Evolutionary conservation across 768 basidiomycete genomes (phyloP).

Genomic region (Flagelloscypha sp.): DNA sequence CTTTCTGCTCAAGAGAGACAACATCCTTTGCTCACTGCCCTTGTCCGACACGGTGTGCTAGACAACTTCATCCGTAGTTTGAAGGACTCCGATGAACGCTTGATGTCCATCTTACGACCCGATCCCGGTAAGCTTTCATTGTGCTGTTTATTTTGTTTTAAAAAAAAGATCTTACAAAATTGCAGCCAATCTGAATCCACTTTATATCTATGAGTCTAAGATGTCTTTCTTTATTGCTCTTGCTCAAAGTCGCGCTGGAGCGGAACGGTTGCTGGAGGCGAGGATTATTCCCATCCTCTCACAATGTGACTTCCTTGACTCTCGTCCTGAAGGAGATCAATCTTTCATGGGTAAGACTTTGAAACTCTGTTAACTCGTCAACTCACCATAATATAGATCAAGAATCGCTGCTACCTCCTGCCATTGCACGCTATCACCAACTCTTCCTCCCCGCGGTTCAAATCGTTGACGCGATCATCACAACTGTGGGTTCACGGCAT

Average conservation of each 20-base stretch:
- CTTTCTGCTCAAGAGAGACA: constrained; percentile 66
- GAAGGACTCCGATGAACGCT: constrained; percentile 69
- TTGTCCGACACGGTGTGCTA: constrained; percentile 71
- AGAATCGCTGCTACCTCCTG: constrained; percentile 82
- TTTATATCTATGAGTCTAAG: constrained; percentile 94
- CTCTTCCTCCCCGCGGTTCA: constrained; percentile 82
- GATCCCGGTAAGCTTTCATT: constrained; percentile 66
- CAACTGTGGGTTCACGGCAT: constrained; percentile 68
- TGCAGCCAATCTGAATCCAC: constrained; percentile 77
- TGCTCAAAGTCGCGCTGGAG: constrained; percentile 74
- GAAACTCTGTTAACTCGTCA: constrained; percentile 3
- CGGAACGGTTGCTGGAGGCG: constrained; percentile 75
- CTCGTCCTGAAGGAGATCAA: constrained; percentile 76
- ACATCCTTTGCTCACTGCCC: constrained; percentile 44
- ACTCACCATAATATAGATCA: constrained; percentile 40
- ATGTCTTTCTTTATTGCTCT: constrained; percentile 84
- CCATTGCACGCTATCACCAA: constrained; percentile 86
- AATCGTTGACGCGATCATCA: constrained; percentile 66
- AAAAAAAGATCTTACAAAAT: constrained; percentile 4
- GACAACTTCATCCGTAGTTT: constrained; percentile 74
- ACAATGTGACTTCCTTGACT: constrained; percentile 82
- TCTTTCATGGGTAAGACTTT: constrained; percentile 62
- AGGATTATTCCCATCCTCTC: constrained; percentile 67
- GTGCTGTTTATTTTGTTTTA: constrained; percentile 1
- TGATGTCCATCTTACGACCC: constrained; percentile 74